phyloP scores from a whole-genome alignment of 306 rosid species.

The Bauhinia variegata region DNA sequence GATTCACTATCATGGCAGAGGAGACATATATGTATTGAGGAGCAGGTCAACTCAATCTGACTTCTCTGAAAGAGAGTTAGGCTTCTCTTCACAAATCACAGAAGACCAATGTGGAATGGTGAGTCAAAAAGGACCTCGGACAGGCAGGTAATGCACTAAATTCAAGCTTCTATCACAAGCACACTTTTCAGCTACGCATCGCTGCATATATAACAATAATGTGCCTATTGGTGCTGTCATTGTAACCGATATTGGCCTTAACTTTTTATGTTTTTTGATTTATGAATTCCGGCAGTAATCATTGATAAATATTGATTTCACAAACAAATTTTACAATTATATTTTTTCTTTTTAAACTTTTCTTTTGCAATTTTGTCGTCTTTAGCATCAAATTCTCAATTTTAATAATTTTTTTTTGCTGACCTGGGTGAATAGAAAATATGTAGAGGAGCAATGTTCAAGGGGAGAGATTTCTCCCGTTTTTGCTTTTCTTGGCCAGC shows the following conservation, averaged over 20 bases:
- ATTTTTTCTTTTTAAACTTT: no score
- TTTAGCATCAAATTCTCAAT: neutral
- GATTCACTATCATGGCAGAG: constrained; percentile 8
- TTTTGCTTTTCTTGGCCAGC: constrained; percentile 2
- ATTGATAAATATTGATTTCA: no score
- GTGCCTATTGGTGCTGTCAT: constrained; percentile 15
- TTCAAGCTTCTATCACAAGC: constrained; percentile 33
- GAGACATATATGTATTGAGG: neutral
- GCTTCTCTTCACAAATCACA: constrained; percentile 45
- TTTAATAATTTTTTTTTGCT: neutral
- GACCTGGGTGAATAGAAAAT: neutral
- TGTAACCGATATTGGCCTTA: neutral
- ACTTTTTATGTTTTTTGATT: neutral
- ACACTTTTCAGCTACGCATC: constrained; percentile 16
- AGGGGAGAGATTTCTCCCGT: neutral
- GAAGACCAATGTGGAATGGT: constrained; percentile 30
- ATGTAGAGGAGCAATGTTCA: neutral
- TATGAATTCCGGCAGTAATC: neutral
- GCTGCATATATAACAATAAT: constrained; percentile 27
- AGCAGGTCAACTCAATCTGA: constrained; percentile 29
- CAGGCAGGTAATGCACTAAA: neutral
- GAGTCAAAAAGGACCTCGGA: neutral
- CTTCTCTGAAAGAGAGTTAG: constrained; percentile 35
- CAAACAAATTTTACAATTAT: no score
- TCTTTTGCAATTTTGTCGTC: no score